Conservation (phyloP, 1,139 yeast species). For the Zygoascus hellenicus region DNA sequence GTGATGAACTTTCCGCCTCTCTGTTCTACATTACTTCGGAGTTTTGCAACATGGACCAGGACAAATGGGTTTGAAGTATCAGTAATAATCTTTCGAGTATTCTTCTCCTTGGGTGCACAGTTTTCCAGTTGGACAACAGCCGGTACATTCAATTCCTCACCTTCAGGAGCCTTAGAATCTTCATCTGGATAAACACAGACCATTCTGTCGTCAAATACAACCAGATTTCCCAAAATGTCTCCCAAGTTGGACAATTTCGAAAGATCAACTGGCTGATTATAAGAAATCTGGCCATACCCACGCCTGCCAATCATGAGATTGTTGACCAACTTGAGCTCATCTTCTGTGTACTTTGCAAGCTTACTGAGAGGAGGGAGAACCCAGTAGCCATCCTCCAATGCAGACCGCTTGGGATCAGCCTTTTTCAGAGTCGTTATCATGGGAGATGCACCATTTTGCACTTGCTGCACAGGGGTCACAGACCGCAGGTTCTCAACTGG, state of each 20-base stretch:
- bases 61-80: constrained; percentile 42
- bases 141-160: constrained; percentile 75
- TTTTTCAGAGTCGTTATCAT: not conserved
- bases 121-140: constrained; percentile 75
- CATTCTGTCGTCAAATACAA: constrained; percentile 50
- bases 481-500: not conserved
- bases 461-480: not conserved
- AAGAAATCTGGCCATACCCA: constrained; percentile 71
- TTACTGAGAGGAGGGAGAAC: constrained; percentile 63
- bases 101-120: constrained; percentile 36
- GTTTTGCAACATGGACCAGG: constrained; percentile 38
- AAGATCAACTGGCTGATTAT: constrained; percentile 66
- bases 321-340: constrained; percentile 53
- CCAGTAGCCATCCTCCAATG: constrained; percentile 55
- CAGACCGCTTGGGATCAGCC: constrained; percentile 5
- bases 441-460: no score
- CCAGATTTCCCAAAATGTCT: constrained; percentile 50
- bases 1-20: constrained; percentile 75
- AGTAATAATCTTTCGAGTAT: constrained; percentile 31
- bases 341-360: constrained; percentile 42
- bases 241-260: constrained; percentile 43
- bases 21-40: constrained; percentile 43
- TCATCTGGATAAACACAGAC: constrained; percentile 65
- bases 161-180: constrained; percentile 52
- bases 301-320: constrained; percentile 72